Base-by-base conservation (phyloP, 2,329 filamentous ascomycete species). In the Capronia coronata region DNA sequence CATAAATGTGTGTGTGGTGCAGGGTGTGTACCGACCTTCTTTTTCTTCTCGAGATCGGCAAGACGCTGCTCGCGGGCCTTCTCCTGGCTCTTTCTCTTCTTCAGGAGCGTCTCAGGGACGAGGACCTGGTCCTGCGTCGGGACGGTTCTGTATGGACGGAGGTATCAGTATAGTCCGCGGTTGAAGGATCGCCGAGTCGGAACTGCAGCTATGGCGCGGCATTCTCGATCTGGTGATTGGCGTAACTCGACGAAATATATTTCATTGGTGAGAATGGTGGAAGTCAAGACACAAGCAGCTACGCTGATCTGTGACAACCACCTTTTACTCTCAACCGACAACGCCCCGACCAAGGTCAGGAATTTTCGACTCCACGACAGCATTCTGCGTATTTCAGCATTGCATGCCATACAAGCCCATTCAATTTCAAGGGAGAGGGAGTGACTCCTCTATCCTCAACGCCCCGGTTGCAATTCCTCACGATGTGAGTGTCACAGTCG, bases 81-180 rank as follows among this genome's bases (percentile, higher is more conserved):
- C 84, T 98, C 93, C 79, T 96, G 91, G 74, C 83, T 88, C 89
- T 98, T 98, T 80, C 93, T 87, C 88, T 98, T 98, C 87, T 98
- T 98, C 75, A 98, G 83, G 69, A 98, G 87, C 67, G 93, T 98
- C 87, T 98, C 93, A 65, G 93, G 93, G 71, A 97, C 88, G 73
- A 97, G 80, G 73, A 98, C 83, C 74, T 97, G 86, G 74, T 96
- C 87, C 75, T 90, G 77, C 74, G 89, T 94, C 64, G 93, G 88
- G 69, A 95, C 87, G 76, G 83, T 83, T 77, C 89, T 95, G 70
- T 68, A 70, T 11, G 48, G 47, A 23, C 52, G 54, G 55, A 52
- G 49, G 70, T 66, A 72, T 82, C 72, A 87, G 83, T 86, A 87
- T 82, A 87, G 84, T 87, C 83, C 81, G 79, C 79, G 83, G 77